Percentiles rank a stretch among this genome's conserved stretches.
These are phyloP conservation scores for Ceratocystis smalleyi DNA, from an alignment of 2,329 filamentous ascomycete species.

Conservation along the genomic window DNA sequence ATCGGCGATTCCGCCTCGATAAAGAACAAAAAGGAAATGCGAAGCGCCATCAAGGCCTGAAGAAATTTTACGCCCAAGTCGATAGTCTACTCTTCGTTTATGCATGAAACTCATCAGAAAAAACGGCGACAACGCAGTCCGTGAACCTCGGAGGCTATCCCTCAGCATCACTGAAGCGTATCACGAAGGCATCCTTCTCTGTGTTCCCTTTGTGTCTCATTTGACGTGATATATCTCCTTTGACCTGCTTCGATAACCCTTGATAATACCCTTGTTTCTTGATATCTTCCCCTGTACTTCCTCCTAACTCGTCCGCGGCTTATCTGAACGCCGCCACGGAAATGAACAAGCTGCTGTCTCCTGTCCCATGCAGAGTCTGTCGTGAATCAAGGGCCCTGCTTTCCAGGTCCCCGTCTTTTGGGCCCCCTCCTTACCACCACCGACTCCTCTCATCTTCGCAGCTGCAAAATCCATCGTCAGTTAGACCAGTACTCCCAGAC, in stretches of 20 bases:
- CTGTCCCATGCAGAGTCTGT: conserved; percentile 5
- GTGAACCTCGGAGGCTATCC: too few species aligned
- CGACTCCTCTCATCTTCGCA: background rate
- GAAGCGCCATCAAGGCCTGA: background rate
- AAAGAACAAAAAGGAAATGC: background rate
- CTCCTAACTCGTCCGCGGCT: too few species aligned
- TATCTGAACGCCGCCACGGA: background rate
- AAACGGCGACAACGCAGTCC: too few species aligned
- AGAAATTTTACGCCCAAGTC: background rate
- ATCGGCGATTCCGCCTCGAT: background rate
- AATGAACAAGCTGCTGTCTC: conserved; percentile 6
- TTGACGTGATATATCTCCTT: too few species aligned
- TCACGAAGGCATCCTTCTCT: too few species aligned
- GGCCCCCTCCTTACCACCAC: background rate
- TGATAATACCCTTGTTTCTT: too few species aligned
- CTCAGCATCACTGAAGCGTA: too few species aligned
- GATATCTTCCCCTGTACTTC: too few species aligned
- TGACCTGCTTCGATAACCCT: too few species aligned
- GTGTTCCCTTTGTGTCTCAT: too few species aligned
- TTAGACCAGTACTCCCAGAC: background rate
- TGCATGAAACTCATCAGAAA: too few species aligned
- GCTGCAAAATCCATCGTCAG: background rate
- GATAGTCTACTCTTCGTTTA: background rate
- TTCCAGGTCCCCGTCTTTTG: background rate
- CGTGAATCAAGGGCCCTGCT: background rate